Percentiles rank a stretch among this genome's conserved stretches.
phyloP scores from a whole-genome alignment of 768 basidiomycete species.

The Auriscalpium microsporum region DNA sequence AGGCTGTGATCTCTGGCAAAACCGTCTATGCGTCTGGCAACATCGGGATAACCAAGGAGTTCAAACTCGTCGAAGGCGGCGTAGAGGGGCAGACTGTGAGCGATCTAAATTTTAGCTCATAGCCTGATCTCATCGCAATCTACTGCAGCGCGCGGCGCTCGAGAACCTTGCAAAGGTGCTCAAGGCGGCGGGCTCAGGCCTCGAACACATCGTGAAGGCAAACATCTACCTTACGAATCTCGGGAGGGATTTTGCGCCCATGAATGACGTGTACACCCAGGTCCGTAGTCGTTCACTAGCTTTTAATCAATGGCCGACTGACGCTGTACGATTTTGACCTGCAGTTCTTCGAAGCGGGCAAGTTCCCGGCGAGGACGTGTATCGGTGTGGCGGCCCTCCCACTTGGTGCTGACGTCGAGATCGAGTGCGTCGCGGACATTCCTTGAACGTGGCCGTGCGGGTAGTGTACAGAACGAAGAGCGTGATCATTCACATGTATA shows the following conservation, averaged over 20 bases:
- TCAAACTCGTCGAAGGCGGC: conserved; percentile 27
- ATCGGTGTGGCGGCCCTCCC: conserved; percentile 48
- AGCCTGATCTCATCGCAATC: neutral
- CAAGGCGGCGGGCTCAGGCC: conserved; percentile 28
- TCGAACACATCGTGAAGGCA: conserved; percentile 32
- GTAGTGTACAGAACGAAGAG: too few relatives aligned
- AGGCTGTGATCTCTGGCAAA: conserved; percentile 28
- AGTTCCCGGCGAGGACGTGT: conserved; percentile 50
- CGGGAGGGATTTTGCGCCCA: conserved; percentile 26
- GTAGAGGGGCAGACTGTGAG: conserved; percentile 31
- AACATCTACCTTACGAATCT: conserved; percentile 33
- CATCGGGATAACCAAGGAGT: conserved; percentile 27
- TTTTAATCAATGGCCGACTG: neutral
- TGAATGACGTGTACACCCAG: conserved; percentile 32
- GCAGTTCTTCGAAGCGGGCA: conserved; percentile 40
- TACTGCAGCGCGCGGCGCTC: conserved; percentile 27
- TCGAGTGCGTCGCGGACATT: neutral
- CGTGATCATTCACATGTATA: too few relatives aligned
- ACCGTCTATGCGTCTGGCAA: conserved; percentile 34
- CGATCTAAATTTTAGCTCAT: neutral
- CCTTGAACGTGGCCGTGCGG: neutral
- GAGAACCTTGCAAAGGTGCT: conserved; percentile 32
- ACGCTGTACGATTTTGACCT: neutral
- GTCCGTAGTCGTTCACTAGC: conserved; percentile 13
- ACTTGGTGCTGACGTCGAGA: conserved; percentile 44